Percentiles rank a stretch among this genome's conserved stretches.
phyloP scores from a whole-genome alignment of 2,329 filamentous ascomycete species.

The Hirsutella minnesotensis region DNA sequence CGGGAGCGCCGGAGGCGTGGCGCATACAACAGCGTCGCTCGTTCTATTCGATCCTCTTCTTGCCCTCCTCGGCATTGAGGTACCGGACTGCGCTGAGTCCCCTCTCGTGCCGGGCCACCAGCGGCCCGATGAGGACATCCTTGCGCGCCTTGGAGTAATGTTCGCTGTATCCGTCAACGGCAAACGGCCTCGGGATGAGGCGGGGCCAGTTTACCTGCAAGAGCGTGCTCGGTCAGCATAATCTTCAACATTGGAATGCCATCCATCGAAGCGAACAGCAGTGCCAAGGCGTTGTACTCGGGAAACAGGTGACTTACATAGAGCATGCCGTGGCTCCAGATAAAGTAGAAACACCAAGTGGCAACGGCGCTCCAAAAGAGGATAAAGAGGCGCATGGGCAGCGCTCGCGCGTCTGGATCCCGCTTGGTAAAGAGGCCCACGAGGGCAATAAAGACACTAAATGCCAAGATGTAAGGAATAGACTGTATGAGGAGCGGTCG shows the following conservation, averaged over 20 bases:
- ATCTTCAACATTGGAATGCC: too few species aligned
- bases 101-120: constrained; percentile 60
- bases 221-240: too few species aligned
- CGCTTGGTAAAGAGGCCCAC: constrained; percentile 63
- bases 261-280: too few species aligned
- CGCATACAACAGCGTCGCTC: too few species aligned
- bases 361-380: constrained; percentile 64
- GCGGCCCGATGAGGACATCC: constrained; percentile 66
- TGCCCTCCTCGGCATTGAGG: constrained; percentile 85
- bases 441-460: constrained; percentile 73
- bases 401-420: constrained; percentile 60
- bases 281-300: too few species aligned
- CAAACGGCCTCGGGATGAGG: constrained; percentile 78
- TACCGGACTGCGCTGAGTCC: constrained; percentile 74
- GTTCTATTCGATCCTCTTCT: constrained; percentile 84
- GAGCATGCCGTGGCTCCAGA: constrained; percentile 76
- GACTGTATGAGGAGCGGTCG: constrained; percentile 81
- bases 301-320: constrained; percentile 55
- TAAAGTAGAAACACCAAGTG: constrained; percentile 63
- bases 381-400: constrained; percentile 73
- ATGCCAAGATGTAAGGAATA: constrained; percentile 82
- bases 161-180: constrained; percentile 78
- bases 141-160: constrained; percentile 73
- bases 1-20: too few species aligned
- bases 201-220: constrained; percentile 96